These are phyloP conservation scores for Amaranthus hypochondriacus DNA, from an alignment of 148 eudicot genomes.

Conservation along the genomic window DNA sequence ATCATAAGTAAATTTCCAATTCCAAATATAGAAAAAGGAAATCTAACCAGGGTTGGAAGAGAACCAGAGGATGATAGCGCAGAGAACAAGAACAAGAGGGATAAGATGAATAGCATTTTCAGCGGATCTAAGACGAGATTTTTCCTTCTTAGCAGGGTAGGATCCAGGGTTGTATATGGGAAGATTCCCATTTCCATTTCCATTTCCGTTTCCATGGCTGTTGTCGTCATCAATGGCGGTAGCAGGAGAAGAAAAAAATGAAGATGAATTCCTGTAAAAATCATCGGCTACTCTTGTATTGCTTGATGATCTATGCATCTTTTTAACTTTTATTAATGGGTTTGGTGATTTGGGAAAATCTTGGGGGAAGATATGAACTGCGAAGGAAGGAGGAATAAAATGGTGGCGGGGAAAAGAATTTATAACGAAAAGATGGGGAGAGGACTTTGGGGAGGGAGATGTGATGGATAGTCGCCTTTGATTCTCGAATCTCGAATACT, in stretches of 20 bases:
- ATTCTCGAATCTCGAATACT: too few relatives aligned
- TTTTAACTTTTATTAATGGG: background rate
- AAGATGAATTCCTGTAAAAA: conserved; percentile 28
- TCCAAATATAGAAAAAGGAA: background rate
- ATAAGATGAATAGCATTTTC: conserved; percentile 67
- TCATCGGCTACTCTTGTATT: conserved; percentile 57
- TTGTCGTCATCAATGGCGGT: conserved; percentile 14
- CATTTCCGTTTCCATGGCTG: background rate
- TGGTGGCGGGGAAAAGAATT: too few relatives aligned
- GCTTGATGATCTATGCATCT: conserved; percentile 67
- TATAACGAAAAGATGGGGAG: too few relatives aligned
- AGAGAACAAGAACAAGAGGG: conserved; percentile 56
- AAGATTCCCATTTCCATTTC: conserved; percentile 19
- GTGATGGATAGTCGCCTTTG: too few relatives aligned
- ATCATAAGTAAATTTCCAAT: too few relatives aligned
- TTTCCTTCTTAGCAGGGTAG: conserved; percentile 45
- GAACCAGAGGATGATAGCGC: conserved; percentile 64
- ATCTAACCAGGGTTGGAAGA: conserved; percentile 57
- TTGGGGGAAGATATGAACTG: too few relatives aligned
- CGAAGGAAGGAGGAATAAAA: too few relatives aligned
- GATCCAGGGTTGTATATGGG: conserved; percentile 42
- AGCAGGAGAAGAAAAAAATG: conserved; percentile 25
- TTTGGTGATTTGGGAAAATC: background rate
- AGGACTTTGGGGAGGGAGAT: too few relatives aligned
- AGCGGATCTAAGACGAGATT: conserved; percentile 51